Evolutionary conservation across 257 asterid species (phyloP), one percentile per base, ranked within the genome.

Genomic region (Solanum corneliomulleri): DNA sequence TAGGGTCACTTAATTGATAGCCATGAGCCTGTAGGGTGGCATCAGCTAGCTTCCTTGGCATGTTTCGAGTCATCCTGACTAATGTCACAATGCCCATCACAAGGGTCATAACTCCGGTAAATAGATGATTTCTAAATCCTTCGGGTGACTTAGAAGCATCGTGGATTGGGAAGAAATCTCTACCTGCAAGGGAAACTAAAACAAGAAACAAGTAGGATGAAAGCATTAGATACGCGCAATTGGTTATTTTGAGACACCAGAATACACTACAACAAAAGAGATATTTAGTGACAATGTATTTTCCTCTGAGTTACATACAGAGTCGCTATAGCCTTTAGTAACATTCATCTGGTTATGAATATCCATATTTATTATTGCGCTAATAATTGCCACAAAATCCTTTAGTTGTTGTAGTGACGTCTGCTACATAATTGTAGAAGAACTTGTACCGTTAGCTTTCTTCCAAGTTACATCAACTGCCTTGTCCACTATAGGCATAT

Each of bases 41-140:
- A 82, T 96, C 97, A 37, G 95, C 91, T 58, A 93, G 94, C 87
- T 90, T 94, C 90, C 92, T 95, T 10, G 96, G 98, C 99, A 97
- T 97, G 96, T 94, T 96, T 2, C 93, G 90, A 2, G 98, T 93
- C 98, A 97, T 93, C 18, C 96, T 92, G 3, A 97, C 95, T 97
- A 96, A 90, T 1, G 99, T 94, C 37, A 96, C 92, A 6, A 95
- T 91, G 2, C 98, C 97, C 99, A 97, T 94, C 0, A 96, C 95
- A 10, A 97, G 89, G 14, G 98, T 94, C 92, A 97, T 92, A 25
- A 96, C 93, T 29, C 99, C 98, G 4, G 95, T 89, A 83, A 95
- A 92, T 47, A 96, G 70, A 6, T 93, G 97, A 88, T 92, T 95
- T 93, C 92, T 94, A 80, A 80, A 80, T 44, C 94, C 92, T 7